These are phyloP conservation scores for Ogataea pini DNA, from an alignment of 805 yeast species.

Conservation along the genomic window DNA sequence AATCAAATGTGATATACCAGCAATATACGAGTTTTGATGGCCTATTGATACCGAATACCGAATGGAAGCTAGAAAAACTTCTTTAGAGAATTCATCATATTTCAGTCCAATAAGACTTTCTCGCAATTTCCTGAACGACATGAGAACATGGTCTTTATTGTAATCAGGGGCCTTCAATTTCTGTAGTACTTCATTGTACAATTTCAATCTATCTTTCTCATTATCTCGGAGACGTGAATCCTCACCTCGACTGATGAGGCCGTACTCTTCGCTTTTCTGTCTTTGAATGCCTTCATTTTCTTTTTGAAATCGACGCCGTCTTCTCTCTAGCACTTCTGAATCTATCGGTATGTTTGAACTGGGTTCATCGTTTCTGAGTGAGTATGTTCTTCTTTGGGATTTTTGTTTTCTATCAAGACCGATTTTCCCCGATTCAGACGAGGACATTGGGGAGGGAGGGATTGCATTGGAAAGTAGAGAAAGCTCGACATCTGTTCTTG, in stretches of 20 bases:
- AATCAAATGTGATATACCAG: slow-evolving; percentile 48
- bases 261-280: slow-evolving; percentile 39
- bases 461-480: too few species aligned
- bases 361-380: too few species aligned
- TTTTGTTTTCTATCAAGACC: too few species aligned
- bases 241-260: slow-evolving; percentile 63
- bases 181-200: slow-evolving; percentile 40
- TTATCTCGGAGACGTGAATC: slow-evolving; percentile 49
- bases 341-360: neutral
- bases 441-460: too few species aligned
- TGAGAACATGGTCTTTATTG: slow-evolving; percentile 33
- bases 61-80: slow-evolving; percentile 51
- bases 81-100: slow-evolving; percentile 38
- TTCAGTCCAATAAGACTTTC: slow-evolving; percentile 50
- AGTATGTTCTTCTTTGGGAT: too few species aligned
- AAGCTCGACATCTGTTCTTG: too few species aligned
- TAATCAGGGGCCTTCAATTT: slow-evolving; percentile 18
- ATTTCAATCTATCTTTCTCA: slow-evolving; percentile 41
- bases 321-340: slow-evolving; percentile 22
- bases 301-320: slow-evolving; percentile 37
- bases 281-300: slow-evolving; percentile 23
- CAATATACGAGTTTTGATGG: slow-evolving; percentile 55
- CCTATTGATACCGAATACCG: slow-evolving; percentile 46
- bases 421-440: too few species aligned
- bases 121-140: slow-evolving; percentile 51